These are phyloP conservation scores for Yamadazyma philogaea DNA, from an alignment of 805 yeast genomes.

Conservation along the genomic window DNA sequence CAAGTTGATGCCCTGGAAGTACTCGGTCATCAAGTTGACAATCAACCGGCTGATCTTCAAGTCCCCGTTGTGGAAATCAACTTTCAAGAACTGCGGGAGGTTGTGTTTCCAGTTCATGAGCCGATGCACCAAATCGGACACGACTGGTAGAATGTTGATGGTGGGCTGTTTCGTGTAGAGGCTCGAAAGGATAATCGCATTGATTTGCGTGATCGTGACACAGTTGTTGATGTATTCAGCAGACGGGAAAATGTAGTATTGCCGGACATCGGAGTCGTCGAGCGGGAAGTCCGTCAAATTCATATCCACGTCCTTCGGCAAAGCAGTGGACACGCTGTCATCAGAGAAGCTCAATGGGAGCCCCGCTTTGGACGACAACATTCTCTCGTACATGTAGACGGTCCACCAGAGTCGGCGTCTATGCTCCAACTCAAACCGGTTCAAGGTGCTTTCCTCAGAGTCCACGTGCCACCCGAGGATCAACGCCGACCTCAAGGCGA, in stretches of 20 bases:
- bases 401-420: constrained; percentile 49
- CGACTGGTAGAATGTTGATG: constrained; percentile 69
- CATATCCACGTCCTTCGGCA: constrained; percentile 72
- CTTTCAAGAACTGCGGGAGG: constrained; percentile 60
- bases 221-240: constrained; percentile 75
- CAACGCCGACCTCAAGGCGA: constrained; percentile 68
- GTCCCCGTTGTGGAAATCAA: constrained; percentile 55
- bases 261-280: constrained; percentile 50
- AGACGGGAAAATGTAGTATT: constrained; percentile 71
- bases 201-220: constrained; percentile 74
- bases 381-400: constrained; percentile 55
- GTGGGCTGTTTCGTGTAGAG: constrained; percentile 75
- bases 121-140: constrained; percentile 65
- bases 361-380: constrained; percentile 81
- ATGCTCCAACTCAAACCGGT: constrained; percentile 54
- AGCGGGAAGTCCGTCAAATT: constrained; percentile 35
- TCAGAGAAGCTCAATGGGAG: constrained; percentile 76
- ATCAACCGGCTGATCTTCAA: constrained; percentile 61
- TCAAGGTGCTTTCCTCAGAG: constrained; percentile 60
- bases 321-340: constrained; percentile 73
- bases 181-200: constrained; percentile 66
- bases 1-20: constrained; percentile 75
- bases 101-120: constrained; percentile 65
- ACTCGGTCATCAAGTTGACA: constrained; percentile 77
- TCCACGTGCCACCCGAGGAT: constrained; percentile 81